Conservation (phyloP, 768 basidiomycete species). For the Podaxis carcinomalis region DNA sequence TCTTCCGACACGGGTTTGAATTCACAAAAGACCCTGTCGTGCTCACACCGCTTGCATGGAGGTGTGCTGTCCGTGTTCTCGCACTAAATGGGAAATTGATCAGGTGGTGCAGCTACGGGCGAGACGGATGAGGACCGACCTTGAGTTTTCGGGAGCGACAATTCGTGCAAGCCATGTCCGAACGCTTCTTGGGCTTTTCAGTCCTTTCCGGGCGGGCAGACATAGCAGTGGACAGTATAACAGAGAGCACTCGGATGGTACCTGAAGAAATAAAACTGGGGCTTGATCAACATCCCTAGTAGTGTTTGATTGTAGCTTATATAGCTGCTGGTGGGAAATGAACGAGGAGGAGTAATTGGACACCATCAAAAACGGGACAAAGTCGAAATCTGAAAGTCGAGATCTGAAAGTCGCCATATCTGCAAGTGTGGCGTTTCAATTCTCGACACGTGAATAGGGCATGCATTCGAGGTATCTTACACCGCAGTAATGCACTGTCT, state of each 20-base stretch:
- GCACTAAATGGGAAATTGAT: slow-evolving; percentile 20
- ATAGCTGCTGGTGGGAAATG: slow-evolving; percentile 11
- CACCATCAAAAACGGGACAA: slow-evolving; percentile 9
- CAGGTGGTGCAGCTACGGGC: background rate
- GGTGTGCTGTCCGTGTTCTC: slow-evolving; percentile 20
- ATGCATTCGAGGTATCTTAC: slow-evolving; percentile 6
- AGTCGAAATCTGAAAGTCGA: slow-evolving; percentile 1
- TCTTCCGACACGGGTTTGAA: slow-evolving; percentile 39
- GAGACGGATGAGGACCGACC: slow-evolving; percentile 25
- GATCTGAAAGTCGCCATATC: slow-evolving; percentile 1
- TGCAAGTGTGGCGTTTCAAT: slow-evolving; percentile 10
- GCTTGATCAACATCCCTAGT: slow-evolving; percentile 6
- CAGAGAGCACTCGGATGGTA: background rate
- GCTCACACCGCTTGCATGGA: slow-evolving; percentile 37
- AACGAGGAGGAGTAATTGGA: slow-evolving; percentile 8
- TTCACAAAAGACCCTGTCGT: slow-evolving; percentile 28
- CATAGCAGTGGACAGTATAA: background rate
- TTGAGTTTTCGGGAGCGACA: slow-evolving; percentile 56
- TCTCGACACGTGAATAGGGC: slow-evolving; percentile 12
- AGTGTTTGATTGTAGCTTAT: slow-evolving; percentile 11
- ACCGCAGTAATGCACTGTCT: background rate
- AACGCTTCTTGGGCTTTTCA: slow-evolving; percentile 26
- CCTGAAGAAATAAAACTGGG: slow-evolving; percentile 2
- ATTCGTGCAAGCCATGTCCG: slow-evolving; percentile 47
- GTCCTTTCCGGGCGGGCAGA: slow-evolving; percentile 9